phyloP scores from a whole-genome alignment of 768 basidiomycete species.

The Russula sp. region DNA sequence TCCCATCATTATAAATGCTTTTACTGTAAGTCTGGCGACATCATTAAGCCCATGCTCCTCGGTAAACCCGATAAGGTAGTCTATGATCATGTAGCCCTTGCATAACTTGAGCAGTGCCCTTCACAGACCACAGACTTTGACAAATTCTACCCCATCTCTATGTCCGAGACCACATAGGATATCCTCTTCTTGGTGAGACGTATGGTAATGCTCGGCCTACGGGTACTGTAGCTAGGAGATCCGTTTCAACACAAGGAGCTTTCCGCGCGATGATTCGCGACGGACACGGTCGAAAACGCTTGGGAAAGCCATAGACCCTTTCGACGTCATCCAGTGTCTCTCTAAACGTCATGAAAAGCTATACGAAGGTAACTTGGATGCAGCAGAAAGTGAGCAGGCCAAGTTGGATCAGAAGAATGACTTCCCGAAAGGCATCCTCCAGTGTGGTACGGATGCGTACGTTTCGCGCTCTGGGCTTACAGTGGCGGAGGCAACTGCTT shows the following conservation, averaged over 20 bases:
- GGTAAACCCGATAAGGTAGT: slow-evolving; percentile 92
- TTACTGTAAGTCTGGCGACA: slow-evolving; percentile 87
- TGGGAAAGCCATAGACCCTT: slow-evolving; percentile 95
- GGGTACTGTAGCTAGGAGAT: slow-evolving; percentile 81
- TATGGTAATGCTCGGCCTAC: slow-evolving; percentile 90
- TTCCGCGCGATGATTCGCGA: slow-evolving; percentile 98
- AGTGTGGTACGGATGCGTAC: slow-evolving; percentile 93
- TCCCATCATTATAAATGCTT: no score
- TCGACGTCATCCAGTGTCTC: slow-evolving; percentile 88
- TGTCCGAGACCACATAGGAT: slow-evolving; percentile 98
- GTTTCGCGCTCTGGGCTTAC: slow-evolving; percentile 94
- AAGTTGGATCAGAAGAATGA: slow-evolving; percentile 96
- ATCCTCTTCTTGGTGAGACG: slow-evolving; percentile 99
- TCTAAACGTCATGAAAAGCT: slow-evolving; percentile 74
- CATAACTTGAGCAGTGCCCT: slow-evolving; percentile 9
- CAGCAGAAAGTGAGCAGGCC: slow-evolving; percentile 87
- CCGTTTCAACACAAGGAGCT: slow-evolving; percentile 92
- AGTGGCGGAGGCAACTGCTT: slow-evolving; percentile 65
- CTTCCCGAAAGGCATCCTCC: slow-evolving; percentile 97
- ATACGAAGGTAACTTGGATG: slow-evolving; percentile 85
- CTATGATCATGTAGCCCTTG: background rate
- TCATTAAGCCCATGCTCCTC: slow-evolving; percentile 89
- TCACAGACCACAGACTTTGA: slow-evolving; percentile 66
- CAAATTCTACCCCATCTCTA: slow-evolving; percentile 76
- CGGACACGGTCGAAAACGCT: slow-evolving; percentile 96